A percentile compares a stretch with the other conserved stretches of the same genome.
These are phyloP conservation scores for Arctostaphylos glauca DNA, from an alignment of 148 eudicot species.

Conservation along the genomic window DNA sequence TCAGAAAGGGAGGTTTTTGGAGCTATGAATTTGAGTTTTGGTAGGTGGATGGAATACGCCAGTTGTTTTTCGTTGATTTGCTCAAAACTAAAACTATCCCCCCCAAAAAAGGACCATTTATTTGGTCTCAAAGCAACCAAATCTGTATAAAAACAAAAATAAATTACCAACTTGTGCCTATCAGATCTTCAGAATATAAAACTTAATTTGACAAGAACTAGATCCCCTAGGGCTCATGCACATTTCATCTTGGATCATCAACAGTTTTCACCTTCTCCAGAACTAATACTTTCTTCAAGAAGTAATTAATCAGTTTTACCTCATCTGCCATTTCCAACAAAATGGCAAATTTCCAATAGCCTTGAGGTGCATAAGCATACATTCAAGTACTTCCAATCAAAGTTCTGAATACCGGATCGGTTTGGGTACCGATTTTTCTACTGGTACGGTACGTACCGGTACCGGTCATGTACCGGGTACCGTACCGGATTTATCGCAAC, in stretches of 20 bases:
- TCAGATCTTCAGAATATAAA: background rate
- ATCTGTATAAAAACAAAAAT: background rate
- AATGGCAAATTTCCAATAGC: background rate
- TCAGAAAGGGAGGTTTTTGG: too few species aligned
- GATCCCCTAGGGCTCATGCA: slow-evolving; percentile 9
- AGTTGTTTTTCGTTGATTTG: too few species aligned
- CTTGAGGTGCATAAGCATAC: slow-evolving; percentile 18
- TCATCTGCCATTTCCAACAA: background rate
- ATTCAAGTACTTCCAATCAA: slow-evolving; percentile 8
- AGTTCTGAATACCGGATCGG: background rate
- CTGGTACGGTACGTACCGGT: too few species aligned
- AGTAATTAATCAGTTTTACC: slow-evolving; percentile 11
- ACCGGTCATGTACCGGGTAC: too few species aligned
- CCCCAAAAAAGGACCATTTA: background rate
- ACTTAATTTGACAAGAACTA: slow-evolving; percentile 5
- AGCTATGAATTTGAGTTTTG: too few species aligned
- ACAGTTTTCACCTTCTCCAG: slow-evolving; percentile 4
- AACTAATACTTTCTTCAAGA: slow-evolving; percentile 13
- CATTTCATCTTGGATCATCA: background rate
- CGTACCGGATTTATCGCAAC: too few species aligned
- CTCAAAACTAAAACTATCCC: too few species aligned
- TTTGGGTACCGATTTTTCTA: too few species aligned
- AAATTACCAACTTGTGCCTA: background rate
- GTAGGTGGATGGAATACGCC: too few species aligned
- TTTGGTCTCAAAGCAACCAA: background rate